Base-by-base conservation (phyloP, 352 stramenopile genomes). In the Phytophthora ohioensis region DNA sequence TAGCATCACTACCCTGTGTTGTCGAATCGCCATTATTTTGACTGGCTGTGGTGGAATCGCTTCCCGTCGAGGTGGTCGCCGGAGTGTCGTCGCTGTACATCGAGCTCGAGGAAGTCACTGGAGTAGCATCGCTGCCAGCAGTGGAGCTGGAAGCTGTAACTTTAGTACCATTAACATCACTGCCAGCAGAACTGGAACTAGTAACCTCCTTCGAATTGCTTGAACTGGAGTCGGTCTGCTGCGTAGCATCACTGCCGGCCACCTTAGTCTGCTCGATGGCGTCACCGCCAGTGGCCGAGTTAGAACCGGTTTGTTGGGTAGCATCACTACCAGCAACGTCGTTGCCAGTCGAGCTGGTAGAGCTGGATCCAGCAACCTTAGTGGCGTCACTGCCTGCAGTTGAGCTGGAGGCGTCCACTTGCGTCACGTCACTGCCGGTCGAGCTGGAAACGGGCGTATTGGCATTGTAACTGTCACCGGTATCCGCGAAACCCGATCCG, bases 401-500 rank as follows among this genome's bases (percentile, higher is more conserved):
- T 15, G 61, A 69, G 31, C 45, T 45, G 6, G 59, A 60, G 10
- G 48, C 48, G 11, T 5, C 38, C n/a, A 47, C 48, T 58, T 67
- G 60, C 2, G 62, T 53, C 17, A 13, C 13, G 15, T 66, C 55
- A 36, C 41, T 61, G 13, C 53, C 36, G 0, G 53, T 38, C 6
- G 57, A 72, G 35, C 46, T 61, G 13, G 68, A 47, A 35, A 58
- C 49, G 13, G 49, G 39, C 7, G 47, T 62, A 15, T 47, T 54
- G 30, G 54, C 38, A 36, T 39, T 73, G 65, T 65, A 73, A 49
- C 48, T 74, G 54, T 65, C 67, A 17, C 46, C 61, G 13, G 39
- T 64, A 48, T 71, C 49, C 7, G 43, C 49, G 46, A 76, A 76
- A 13, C 48, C 63, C 5, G 55, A 57, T 17, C 49, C 54, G 1